phyloP scores from a whole-genome alignment of 768 basidiomycete genomes.

The Rhizopogon vulgaris region DNA sequence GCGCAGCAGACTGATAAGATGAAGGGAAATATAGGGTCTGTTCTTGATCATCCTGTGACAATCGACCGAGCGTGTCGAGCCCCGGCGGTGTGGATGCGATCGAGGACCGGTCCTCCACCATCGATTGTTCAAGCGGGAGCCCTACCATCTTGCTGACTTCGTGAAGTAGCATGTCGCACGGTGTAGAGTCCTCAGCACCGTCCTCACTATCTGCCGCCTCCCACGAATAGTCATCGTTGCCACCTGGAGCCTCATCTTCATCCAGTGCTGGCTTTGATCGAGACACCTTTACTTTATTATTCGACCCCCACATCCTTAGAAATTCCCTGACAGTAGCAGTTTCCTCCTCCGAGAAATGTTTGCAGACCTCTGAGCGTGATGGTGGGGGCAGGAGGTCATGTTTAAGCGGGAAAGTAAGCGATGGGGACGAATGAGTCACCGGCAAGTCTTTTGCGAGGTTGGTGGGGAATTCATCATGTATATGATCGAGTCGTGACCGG shows the following conservation, averaged over 20 bases:
- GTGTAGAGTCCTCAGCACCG: slow-evolving; percentile 9
- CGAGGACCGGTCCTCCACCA: background rate
- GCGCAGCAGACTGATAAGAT: background rate
- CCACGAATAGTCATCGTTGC: slow-evolving; percentile 12
- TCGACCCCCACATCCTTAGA: slow-evolving; percentile 11
- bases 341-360: slow-evolving; percentile 10
- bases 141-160: slow-evolving; percentile 28
- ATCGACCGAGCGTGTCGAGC: background rate
- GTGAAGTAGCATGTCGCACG: slow-evolving; percentile 23
- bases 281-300: slow-evolving; percentile 3
- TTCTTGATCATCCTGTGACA: background rate
- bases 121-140: slow-evolving; percentile 5
- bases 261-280: slow-evolving; percentile 6
- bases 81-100: background rate
- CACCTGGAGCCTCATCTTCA: background rate
- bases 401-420: background rate
- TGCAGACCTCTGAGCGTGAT: background rate
- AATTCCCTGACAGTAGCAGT: slow-evolving; percentile 9
- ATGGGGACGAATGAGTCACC: background rate
- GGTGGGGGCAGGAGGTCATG: slow-evolving; percentile 1
- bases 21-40: background rate
- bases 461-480: background rate
- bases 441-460: background rate
- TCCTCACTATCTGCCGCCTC: slow-evolving; percentile 5
- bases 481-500: no score